These are phyloP conservation scores for Melampsora americana DNA, from an alignment of 1,284 basidiomycete species.

Conservation along the genomic window DNA sequence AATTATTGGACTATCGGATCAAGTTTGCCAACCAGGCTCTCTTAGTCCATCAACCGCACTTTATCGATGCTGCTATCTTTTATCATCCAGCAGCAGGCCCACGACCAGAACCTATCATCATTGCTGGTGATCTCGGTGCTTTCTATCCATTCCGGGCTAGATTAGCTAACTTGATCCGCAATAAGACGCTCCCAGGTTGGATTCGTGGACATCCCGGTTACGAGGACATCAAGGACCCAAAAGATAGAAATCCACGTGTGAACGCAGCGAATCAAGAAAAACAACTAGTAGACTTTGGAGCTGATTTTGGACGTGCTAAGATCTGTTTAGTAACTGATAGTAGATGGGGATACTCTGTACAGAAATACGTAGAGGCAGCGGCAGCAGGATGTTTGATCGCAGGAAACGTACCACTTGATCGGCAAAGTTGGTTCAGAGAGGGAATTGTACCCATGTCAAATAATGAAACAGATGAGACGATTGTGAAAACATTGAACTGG, in stretches of 20 bases:
- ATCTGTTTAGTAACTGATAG: slow-evolving; percentile 41
- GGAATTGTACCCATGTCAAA: slow-evolving; percentile 42
- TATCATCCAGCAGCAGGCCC: slow-evolving; percentile 31
- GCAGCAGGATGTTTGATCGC: slow-evolving; percentile 41
- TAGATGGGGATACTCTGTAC: slow-evolving; percentile 41
- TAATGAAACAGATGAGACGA: slow-evolving; percentile 32
- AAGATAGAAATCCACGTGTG: slow-evolving; percentile 21
- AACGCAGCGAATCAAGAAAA: slow-evolving; percentile 37
- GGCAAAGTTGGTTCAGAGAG: slow-evolving; percentile 14
- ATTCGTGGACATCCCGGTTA: slow-evolving; percentile 43
- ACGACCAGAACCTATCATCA: slow-evolving; percentile 36
- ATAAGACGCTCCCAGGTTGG: slow-evolving; percentile 42
- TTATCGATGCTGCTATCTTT: slow-evolving; percentile 38
- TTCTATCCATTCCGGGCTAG: slow-evolving; percentile 43
- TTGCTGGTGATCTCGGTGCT: slow-evolving; percentile 34
- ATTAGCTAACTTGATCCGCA: slow-evolving; percentile 39
- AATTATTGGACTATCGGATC: slow-evolving; percentile 41
- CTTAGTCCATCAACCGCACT: slow-evolving; percentile 40
- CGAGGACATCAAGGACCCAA: slow-evolving; percentile 39
- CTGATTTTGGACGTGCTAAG: slow-evolving; percentile 36
- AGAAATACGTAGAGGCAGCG: slow-evolving; percentile 43
- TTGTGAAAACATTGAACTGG: slow-evolving; percentile 33
- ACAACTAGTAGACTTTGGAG: slow-evolving; percentile 38
- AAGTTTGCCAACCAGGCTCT: slow-evolving; percentile 31
- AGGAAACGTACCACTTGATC: slow-evolving; percentile 41